A percentile compares a stretch with the other conserved stretches of the same genome.
phyloP scores from a whole-genome alignment of 2,329 filamentous ascomycete species.

The Botryotinia convoluta region DNA sequence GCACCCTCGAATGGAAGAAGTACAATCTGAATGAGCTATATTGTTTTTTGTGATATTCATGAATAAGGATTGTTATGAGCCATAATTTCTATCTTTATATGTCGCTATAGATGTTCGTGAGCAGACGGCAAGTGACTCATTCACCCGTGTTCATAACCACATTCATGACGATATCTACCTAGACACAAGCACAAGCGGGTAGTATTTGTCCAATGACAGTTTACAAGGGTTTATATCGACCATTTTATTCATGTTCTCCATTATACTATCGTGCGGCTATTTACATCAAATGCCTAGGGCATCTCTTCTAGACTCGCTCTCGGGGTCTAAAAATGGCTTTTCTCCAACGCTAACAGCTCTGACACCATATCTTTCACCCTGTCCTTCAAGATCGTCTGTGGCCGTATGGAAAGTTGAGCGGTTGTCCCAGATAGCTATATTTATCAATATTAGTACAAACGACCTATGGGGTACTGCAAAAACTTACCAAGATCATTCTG shows the following conservation, averaged over 20 bases:
- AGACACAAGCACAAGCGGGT: not conserved
- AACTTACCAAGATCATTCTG: slow-evolving; percentile 36
- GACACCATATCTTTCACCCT: slow-evolving; percentile 47
- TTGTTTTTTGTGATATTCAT: not conserved
- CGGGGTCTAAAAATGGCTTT: slow-evolving; percentile 50
- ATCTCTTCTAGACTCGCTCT: slow-evolving; percentile 45
- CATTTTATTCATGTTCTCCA: not conserved
- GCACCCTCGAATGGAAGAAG: not conserved
- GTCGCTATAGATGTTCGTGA: not conserved
- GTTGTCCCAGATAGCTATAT: slow-evolving; percentile 55
- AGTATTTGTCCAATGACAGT: not conserved
- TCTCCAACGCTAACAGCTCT: slow-evolving; percentile 51
- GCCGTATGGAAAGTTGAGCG: slow-evolving; percentile 52
- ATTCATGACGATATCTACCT: not conserved
- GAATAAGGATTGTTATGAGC: not conserved
- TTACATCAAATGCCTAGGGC: slow-evolving; percentile 33
- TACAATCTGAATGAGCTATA: not conserved
- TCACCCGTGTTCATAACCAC: not conserved
- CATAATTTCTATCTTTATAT: not conserved
- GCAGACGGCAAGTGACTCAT: not conserved
- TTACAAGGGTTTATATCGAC: not conserved
- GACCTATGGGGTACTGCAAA: not conserved
- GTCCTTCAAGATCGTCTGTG: slow-evolving; percentile 51
- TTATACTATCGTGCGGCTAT: not conserved
- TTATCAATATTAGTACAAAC: not conserved